Conservation (phyloP, 768 basidiomycete genomes). For the Collybia mongolica region DNA sequence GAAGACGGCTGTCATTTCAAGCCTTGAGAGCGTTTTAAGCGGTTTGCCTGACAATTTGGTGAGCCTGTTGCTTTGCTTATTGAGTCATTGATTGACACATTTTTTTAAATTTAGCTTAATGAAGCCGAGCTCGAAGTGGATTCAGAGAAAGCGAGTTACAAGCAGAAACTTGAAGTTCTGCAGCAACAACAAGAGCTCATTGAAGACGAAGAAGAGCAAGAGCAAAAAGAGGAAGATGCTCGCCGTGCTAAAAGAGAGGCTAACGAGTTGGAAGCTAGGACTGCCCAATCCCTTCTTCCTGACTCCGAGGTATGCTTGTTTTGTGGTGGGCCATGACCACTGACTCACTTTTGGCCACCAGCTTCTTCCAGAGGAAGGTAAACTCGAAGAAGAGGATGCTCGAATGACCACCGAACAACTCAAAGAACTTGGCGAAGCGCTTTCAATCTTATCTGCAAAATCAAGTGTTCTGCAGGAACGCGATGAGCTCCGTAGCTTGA, state of each 20-base stretch:
- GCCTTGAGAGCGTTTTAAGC: slow-evolving; percentile 87
- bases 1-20: slow-evolving; percentile 75
- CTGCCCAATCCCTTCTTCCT: slow-evolving; percentile 81
- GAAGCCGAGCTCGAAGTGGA: slow-evolving; percentile 97
- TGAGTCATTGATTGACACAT: slow-evolving; percentile 4
- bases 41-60: slow-evolving; percentile 94
- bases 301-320: slow-evolving; percentile 73
- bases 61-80: slow-evolving; percentile 23
- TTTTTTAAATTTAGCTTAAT: slow-evolving; percentile 82
- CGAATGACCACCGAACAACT: slow-evolving; percentile 97
- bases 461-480: slow-evolving; percentile 96
- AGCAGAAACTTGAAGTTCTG: slow-evolving; percentile 96
- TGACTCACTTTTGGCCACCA: slow-evolving; percentile 20
- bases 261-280: slow-evolving; percentile 73
- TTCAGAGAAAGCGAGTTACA: slow-evolving; percentile 91
- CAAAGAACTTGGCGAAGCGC: slow-evolving; percentile 88
- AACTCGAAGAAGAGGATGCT: slow-evolving; percentile 64
- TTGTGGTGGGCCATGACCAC: not conserved
- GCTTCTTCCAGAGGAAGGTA: slow-evolving; percentile 56
- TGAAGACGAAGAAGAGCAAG: slow-evolving; percentile 98
- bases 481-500: slow-evolving; percentile 84
- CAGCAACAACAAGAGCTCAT: slow-evolving; percentile 99
- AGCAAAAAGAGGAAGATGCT: slow-evolving; percentile 92
- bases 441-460: slow-evolving; percentile 88
- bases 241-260: slow-evolving; percentile 81